Evolutionary conservation across 306 rosid genomes (phyloP).

Genomic region (Mucuna pruriens): DNA sequence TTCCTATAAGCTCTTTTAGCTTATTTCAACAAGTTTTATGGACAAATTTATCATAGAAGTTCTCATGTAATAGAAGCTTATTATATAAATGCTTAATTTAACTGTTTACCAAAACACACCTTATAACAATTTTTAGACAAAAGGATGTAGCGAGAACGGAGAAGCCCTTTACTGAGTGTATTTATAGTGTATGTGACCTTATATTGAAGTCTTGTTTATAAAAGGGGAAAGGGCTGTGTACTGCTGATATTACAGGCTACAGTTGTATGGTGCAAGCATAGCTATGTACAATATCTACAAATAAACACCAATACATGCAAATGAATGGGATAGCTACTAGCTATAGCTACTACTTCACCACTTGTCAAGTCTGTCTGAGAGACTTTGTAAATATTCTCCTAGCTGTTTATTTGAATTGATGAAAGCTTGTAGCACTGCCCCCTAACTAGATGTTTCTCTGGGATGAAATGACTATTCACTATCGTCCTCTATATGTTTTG

Average conservation of each 20-base stretch:
- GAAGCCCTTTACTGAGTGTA: slow-evolving; percentile 23
- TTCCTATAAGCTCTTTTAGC: neutral
- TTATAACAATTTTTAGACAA: neutral
- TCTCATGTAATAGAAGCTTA: neutral
- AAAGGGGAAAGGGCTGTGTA: neutral
- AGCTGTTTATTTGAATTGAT: neutral
- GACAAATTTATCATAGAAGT: neutral
- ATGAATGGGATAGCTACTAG: neutral
- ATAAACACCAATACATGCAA: neutral
- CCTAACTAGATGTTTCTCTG: neutral
- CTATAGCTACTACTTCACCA: neutral
- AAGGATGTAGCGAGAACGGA: neutral
- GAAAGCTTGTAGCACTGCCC: neutral
- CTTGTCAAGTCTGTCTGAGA: neutral
- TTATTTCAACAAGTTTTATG: neutral
- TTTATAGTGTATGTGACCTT: neutral
- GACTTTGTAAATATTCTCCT: neutral
- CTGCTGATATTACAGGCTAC: neutral
- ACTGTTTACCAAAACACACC: neutral
- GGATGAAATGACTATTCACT: neutral
- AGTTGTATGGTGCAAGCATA: neutral
- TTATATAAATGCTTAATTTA: neutral
- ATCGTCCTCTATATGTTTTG: neutral
- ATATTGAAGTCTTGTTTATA: neutral
- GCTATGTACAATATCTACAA: neutral